Evolutionary conservation across 345 rosid genomes (phyloP).

Genomic region (Gynandropsis gynandra): DNA sequence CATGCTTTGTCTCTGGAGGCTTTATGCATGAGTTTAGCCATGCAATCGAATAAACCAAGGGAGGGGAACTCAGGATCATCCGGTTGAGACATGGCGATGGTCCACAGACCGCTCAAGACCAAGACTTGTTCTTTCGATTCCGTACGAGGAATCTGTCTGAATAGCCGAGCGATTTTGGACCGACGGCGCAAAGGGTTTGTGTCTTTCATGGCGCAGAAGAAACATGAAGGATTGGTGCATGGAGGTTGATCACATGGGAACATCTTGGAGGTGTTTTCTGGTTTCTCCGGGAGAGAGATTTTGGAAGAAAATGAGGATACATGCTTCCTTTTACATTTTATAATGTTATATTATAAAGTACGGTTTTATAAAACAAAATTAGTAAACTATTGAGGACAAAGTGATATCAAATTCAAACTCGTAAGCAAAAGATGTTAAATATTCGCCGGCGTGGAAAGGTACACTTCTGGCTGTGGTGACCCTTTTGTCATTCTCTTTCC

Average conservation of each 20-base stretch:
- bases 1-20: slow-evolving; percentile 41
- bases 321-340: slow-evolving; percentile 1
- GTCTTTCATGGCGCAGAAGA: slow-evolving; percentile 72
- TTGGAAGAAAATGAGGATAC: slow-evolving; percentile 14
- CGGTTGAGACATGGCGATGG: slow-evolving; percentile 62
- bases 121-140: slow-evolving; percentile 56
- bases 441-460: slow-evolving; percentile 29
- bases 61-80: slow-evolving; percentile 69
- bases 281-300: slow-evolving; percentile 10
- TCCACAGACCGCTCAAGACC: slow-evolving; percentile 67
- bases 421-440: not conserved
- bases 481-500: slow-evolving; percentile 23
- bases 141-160: slow-evolving; percentile 51
- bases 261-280: slow-evolving; percentile 14
- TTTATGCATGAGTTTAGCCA: slow-evolving; percentile 50
- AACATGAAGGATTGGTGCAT: slow-evolving; percentile 45
- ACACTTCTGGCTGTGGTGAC: slow-evolving; percentile 19
- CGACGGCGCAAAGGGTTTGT: slow-evolving; percentile 39
- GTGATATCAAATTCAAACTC: not conserved
- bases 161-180: slow-evolving; percentile 40
- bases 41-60: slow-evolving; percentile 69
- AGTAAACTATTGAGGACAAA: not conserved
- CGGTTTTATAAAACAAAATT: not conserved
- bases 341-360: not conserved
- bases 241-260: slow-evolving; percentile 24